These are phyloP conservation scores for Paramecium bursaria DNA, from an alignment of 73 alveolate genomes.

Conservation along the genomic window DNA sequence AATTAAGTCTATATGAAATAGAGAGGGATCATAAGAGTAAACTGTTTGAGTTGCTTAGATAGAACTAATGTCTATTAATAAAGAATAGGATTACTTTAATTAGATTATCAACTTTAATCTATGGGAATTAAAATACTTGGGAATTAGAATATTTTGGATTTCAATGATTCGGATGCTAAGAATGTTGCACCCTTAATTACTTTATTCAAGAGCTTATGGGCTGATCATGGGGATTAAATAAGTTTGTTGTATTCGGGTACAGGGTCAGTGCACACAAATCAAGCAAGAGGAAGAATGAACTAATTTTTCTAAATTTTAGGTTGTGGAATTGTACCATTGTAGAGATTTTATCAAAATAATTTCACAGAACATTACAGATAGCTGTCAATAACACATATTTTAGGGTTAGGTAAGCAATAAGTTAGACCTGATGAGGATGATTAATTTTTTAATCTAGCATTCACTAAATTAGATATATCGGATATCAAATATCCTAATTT, in stretches of 20 bases:
- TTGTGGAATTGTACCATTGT: conserved; percentile 74
- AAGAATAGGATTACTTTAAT: conserved; percentile 73
- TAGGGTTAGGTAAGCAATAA: not conserved
- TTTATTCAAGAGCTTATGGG: conserved; percentile 78
- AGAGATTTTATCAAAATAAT: conserved; percentile 76
- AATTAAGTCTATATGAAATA: conserved; percentile 70
- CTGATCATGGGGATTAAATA: conserved; percentile 78
- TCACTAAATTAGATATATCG: not conserved
- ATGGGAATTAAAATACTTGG: conserved; percentile 68
- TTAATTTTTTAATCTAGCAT: conserved; percentile 15
- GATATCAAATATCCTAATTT: conserved; percentile 13
- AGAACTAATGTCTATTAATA: conserved; percentile 93
- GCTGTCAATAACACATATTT: not conserved
- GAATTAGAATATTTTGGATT: conserved; percentile 62
- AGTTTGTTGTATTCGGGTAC: conserved; percentile 78
- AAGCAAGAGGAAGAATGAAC: conserved; percentile 71
- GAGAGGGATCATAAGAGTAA: conserved; percentile 94
- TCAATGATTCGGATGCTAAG: no score
- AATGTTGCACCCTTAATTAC: conserved; percentile 67
- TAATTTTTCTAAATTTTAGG: conserved; percentile 66
- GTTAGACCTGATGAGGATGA: not conserved
- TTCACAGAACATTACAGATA: conserved; percentile 69
- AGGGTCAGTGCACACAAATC: conserved; percentile 75
- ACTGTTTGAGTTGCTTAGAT: conserved; percentile 97
- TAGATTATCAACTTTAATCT: conserved; percentile 69